Conservation (phyloP, 148 eudicot species). For the Nyssa sinensis region DNA sequence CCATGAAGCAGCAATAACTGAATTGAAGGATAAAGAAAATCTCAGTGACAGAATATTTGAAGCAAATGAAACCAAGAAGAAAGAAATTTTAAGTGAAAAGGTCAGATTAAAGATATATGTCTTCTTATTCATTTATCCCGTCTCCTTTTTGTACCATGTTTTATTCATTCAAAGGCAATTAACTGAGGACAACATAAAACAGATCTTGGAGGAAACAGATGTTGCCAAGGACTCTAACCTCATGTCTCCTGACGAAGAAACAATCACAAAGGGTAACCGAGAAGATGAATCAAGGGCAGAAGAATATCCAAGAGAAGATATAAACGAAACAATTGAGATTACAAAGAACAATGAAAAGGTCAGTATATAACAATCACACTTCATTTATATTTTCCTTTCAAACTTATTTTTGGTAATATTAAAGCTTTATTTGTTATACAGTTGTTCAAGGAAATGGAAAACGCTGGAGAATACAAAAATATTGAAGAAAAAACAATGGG, state of each 20-base stretch:
- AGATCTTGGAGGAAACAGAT: constrained; percentile 18
- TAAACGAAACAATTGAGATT: background rate
- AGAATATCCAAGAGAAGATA: constrained; percentile 7
- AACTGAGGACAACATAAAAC: constrained; percentile 10
- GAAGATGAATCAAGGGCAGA: constrained; percentile 9
- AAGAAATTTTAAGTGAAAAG: constrained; percentile 21
- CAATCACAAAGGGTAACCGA: constrained; percentile 4
- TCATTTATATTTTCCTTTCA: background rate
- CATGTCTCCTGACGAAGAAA: constrained; percentile 1
- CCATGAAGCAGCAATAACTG: constrained; percentile 10
- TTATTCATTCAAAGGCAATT: background rate
- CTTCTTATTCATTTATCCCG: background rate
- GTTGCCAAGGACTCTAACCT: background rate
- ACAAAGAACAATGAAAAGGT: constrained; percentile 8
- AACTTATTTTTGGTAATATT: background rate
- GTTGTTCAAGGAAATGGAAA: too few species aligned
- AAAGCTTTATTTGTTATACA: too few species aligned
- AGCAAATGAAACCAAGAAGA: constrained; percentile 19
- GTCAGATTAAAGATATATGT: constrained; percentile 8
- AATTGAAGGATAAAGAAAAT: constrained; percentile 9
- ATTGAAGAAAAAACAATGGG: too few species aligned
- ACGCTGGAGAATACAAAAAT: too few species aligned
- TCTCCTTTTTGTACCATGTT: background rate
- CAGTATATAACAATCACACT: background rate
- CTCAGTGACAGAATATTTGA: constrained; percentile 12